Conservation (phyloP, 163 green algal species). For the Coccomyxa subellipsoidea region DNA sequence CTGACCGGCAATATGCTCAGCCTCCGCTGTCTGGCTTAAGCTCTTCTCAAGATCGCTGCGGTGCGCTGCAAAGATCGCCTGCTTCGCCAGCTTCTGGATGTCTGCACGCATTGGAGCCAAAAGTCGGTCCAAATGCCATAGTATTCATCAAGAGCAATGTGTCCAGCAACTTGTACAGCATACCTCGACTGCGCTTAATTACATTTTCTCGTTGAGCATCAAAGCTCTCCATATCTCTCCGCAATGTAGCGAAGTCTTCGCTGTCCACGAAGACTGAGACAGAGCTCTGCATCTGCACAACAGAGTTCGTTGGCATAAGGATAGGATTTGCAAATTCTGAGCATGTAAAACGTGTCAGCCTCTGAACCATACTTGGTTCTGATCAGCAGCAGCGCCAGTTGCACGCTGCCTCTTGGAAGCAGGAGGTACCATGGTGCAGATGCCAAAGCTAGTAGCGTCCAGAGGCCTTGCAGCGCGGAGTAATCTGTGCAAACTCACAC, state of each 20-base stretch:
- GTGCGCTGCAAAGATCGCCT: conserved; percentile 80
- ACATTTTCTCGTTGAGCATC: conserved; percentile 4
- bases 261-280: neutral
- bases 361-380: neutral
- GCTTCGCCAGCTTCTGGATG: conserved; percentile 70
- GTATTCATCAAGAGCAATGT: too few relatives aligned
- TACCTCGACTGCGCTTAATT: neutral
- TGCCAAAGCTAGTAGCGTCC: neutral
- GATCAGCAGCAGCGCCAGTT: neutral
- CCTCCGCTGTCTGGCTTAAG: conserved; percentile 40
- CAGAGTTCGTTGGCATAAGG: neutral
- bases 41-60: conserved; percentile 50
- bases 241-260: neutral
- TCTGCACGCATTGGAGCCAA: too few relatives aligned
- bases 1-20: neutral
- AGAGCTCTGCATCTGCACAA: neutral
- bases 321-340: too few relatives aligned
- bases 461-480: too few relatives aligned
- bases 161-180: too few relatives aligned
- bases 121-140: too few relatives aligned
- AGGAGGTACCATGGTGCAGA: neutral
- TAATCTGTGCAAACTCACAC: too few relatives aligned
- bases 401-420: neutral
- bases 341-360: neutral
- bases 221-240: neutral